These are phyloP conservation scores for Vitis hybrid DNA, from an alignment of 177 flowering plant genomes.

Conservation along the genomic window DNA sequence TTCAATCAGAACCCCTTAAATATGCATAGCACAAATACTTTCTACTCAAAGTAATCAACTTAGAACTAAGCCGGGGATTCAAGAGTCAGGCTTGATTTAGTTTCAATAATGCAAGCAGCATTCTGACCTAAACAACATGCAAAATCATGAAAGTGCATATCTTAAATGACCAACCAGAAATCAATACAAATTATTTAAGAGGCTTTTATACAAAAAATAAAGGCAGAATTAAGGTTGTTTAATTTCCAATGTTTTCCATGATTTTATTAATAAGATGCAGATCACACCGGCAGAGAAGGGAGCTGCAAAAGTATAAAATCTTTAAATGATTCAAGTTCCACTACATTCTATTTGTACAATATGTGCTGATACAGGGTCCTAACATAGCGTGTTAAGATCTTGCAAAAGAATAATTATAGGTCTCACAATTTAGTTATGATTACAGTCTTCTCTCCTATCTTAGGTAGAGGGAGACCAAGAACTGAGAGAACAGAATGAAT, in stretches of 20 bases:
- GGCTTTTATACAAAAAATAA: neutral
- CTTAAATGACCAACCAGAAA: no score
- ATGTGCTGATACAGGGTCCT: conserved; percentile 35
- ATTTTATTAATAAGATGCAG: neutral
- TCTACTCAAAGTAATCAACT: no score
- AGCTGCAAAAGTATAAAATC: neutral
- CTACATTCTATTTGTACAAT: conserved; percentile 45
- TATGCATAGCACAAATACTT: no score
- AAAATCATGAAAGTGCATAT: no score
- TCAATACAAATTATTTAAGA: neutral
- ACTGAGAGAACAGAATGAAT: conserved; percentile 78
- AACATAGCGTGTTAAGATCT: conserved; percentile 26
- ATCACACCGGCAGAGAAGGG: neutral
- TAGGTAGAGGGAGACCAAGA: conserved; percentile 78
- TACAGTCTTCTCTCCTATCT: conserved; percentile 37
- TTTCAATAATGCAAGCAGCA: no score
- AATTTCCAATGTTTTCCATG: neutral
- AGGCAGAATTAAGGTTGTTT: neutral
- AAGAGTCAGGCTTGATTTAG: no score
- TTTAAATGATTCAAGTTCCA: conserved; percentile 1
- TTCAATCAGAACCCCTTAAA: no score
- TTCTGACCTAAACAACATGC: no score
- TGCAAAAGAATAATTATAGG: conserved; percentile 34
- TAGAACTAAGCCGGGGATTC: no score
- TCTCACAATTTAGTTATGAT: conserved; percentile 11